A percentile compares a stretch with the other conserved stretches of the same genome.
Evolutionary conservation across 208 protist species (phyloP).

Genomic region (Wallacemonas rigidus): DNA sequence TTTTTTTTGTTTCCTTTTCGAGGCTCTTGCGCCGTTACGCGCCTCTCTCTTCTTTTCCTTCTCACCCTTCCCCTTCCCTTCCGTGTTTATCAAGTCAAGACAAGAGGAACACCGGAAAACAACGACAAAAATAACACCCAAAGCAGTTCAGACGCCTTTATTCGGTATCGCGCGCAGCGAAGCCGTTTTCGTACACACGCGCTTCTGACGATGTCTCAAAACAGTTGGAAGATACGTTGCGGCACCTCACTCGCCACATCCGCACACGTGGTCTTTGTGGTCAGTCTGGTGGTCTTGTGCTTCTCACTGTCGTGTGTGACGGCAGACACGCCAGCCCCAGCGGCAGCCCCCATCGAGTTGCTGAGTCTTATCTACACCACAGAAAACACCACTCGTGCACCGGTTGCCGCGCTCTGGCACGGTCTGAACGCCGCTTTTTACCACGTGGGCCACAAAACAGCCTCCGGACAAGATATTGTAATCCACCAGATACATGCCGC

Average conservation of each 20-base stretch:
- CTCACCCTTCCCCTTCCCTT: background rate
- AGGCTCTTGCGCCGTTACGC: background rate
- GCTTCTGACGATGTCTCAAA: background rate
- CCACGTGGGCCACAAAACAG: conserved; percentile 18
- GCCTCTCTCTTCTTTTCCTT: conserved; percentile 6
- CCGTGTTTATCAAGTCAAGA: too few relatives aligned
- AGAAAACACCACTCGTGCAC: background rate
- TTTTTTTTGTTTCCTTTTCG: background rate
- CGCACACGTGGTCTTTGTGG: background rate
- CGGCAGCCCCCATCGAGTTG: conserved; percentile 23
- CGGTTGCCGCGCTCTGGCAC: conserved; percentile 22
- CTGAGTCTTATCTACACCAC: conserved; percentile 24
- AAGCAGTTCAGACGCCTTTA: background rate
- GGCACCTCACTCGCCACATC: background rate
- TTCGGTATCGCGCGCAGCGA: too few relatives aligned
- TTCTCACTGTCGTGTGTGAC: background rate
- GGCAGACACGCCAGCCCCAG: background rate
- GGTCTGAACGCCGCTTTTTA: conserved; percentile 30
- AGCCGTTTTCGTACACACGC: too few relatives aligned
- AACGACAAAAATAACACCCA: background rate
- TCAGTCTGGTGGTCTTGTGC: background rate
- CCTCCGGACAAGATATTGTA: conserved; percentile 18
- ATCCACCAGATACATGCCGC: conserved; percentile 14
- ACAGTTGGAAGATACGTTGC: background rate
- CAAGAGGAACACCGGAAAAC: background rate